Conservation (phyloP, 1,139 yeast genomes). For the Yamadazyma oceani region DNA sequence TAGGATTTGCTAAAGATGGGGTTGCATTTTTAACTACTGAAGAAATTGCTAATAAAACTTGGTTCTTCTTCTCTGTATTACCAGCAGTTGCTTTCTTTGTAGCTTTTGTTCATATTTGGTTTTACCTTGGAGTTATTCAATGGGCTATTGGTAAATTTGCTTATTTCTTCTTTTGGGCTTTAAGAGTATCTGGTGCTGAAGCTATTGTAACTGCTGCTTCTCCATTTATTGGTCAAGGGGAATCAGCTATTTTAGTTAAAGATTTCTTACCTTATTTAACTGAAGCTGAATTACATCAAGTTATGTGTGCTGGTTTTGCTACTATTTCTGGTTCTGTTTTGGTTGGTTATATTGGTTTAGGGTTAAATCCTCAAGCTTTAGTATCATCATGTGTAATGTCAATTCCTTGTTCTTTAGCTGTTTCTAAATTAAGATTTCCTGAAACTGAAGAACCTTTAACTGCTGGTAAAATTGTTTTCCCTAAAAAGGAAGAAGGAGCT, state of each 20-base stretch:
- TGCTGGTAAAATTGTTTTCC: constrained; percentile 48
- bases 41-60: constrained; percentile 38
- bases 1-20: constrained; percentile 63
- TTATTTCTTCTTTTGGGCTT: constrained; percentile 59
- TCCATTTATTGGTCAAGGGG: constrained; percentile 71
- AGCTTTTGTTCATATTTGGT: constrained; percentile 62
- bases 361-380: constrained; percentile 63
- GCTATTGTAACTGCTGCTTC: constrained; percentile 70
- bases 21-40: constrained; percentile 57
- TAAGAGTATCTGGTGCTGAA: constrained; percentile 65
- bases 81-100: constrained; percentile 68
- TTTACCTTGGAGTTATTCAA: constrained; percentile 60
- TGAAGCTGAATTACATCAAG: constrained; percentile 63
- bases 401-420: constrained; percentile 65
- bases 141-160: constrained; percentile 65
- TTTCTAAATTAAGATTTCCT: constrained; percentile 62
- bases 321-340: constrained; percentile 68
- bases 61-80: constrained; percentile 60
- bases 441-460: constrained; percentile 60
- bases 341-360: constrained; percentile 65
- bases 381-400: constrained; percentile 72
- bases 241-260: constrained; percentile 62
- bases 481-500: constrained; percentile 39
- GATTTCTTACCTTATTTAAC: constrained; percentile 63
- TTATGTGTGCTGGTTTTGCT: constrained; percentile 67